phyloP scores from a whole-genome alignment of 1,284 basidiomycete species.

The Leccinum fuscescens region DNA sequence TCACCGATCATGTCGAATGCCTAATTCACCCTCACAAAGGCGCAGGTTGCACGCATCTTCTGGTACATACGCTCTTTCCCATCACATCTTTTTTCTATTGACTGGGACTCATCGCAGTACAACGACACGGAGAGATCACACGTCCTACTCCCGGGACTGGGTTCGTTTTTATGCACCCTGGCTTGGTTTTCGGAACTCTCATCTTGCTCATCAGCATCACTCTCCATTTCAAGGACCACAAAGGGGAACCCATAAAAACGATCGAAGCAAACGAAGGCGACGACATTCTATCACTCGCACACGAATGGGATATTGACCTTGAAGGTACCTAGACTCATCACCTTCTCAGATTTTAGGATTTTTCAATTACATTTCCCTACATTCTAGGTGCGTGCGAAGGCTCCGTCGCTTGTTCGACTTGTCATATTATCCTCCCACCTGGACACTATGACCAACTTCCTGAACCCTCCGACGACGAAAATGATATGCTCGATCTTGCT shows the following conservation, averaged over 20 bases:
- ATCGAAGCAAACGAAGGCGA: constrained; percentile 94
- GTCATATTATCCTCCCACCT: constrained; percentile 88
- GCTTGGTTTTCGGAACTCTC: background rate
- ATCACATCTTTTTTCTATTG: background rate
- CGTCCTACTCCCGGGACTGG: constrained; percentile 60
- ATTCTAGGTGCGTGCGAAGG: constrained; percentile 89
- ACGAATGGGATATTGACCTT: constrained; percentile 96
- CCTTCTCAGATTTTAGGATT: background rate
- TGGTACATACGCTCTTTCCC: constrained; percentile 7
- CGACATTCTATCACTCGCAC: constrained; percentile 87
- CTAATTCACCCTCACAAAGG: background rate
- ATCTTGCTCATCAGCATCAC: constrained; percentile 63
- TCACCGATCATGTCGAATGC: background rate
- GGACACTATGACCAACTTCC: constrained; percentile 84
- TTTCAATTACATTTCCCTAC: background rate
- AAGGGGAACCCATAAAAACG: constrained; percentile 80
- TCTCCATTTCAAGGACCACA: constrained; percentile 86
- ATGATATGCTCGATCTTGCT: constrained; percentile 98
- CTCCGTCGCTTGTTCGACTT: constrained; percentile 96
- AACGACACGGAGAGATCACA: constrained; percentile 43
- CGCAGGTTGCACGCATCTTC: constrained; percentile 22
- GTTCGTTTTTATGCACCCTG: constrained; percentile 41
- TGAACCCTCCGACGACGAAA: constrained; percentile 96
- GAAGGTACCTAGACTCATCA: constrained; percentile 61
- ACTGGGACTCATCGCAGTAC: constrained; percentile 16